These are phyloP conservation scores for Claviceps pusilla DNA, from an alignment of 2,329 filamentous ascomycete species.

Conservation along the genomic window DNA sequence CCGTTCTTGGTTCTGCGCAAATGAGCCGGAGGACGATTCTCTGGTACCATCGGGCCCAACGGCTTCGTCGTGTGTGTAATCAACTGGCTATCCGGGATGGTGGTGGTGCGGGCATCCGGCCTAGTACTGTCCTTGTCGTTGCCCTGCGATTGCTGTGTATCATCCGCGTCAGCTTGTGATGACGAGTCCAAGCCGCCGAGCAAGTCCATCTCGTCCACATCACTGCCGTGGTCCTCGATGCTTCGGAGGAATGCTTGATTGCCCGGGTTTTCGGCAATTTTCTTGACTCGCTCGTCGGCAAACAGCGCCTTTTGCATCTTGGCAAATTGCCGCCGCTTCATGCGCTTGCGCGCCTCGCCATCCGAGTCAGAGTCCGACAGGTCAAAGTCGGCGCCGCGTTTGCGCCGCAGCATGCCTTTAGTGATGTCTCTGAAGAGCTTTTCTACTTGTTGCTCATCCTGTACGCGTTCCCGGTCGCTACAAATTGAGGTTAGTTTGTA, in stretches of 20 bases:
- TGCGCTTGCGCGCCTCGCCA: conserved; percentile 57
- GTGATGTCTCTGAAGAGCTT: conserved; percentile 89
- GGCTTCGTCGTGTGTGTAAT: conserved; percentile 20
- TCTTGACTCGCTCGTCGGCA: conserved; percentile 76
- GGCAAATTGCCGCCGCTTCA: conserved; percentile 76
- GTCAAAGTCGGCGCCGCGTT: conserved; percentile 67
- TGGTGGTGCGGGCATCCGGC: conserved; percentile 17
- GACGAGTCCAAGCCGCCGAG: conserved; percentile 32
- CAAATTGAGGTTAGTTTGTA: not conserved
- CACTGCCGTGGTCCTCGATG: conserved; percentile 66
- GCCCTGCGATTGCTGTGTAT: conserved; percentile 14
- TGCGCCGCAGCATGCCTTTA: conserved; percentile 71
- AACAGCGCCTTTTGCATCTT: conserved; percentile 84
- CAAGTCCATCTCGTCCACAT: conserved; percentile 60
- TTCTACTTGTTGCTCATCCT: conserved; percentile 75
- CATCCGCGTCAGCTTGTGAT: conserved; percentile 19
- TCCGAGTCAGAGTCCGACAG: conserved; percentile 86
- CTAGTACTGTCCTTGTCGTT: conserved; percentile 7
- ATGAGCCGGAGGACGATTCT: conserved; percentile 35
- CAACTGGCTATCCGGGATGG: conserved; percentile 37
- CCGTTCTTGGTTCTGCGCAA: conserved; percentile 45
- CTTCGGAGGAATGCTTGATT: conserved; percentile 81
- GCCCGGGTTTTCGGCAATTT: conserved; percentile 78
- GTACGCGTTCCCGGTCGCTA: conserved; percentile 63
- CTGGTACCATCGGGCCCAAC: conserved; percentile 15